phyloP scores from a whole-genome alignment of 2,329 filamentous ascomycete species.

The Thelonectria discophora region DNA sequence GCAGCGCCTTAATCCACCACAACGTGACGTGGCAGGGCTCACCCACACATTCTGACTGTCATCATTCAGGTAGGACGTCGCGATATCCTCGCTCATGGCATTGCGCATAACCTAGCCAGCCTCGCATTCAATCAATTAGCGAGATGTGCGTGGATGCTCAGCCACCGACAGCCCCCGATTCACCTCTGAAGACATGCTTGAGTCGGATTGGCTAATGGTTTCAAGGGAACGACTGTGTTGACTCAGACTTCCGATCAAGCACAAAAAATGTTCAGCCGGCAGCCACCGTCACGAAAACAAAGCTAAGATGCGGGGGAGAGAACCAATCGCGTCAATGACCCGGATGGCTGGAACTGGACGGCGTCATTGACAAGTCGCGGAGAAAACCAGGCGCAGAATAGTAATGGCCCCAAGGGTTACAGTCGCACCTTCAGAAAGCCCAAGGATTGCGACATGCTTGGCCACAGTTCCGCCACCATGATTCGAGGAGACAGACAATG shows the following conservation, averaged over 20 bases:
- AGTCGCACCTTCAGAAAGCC: conserved; percentile 22
- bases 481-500: conserved; percentile 33
- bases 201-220: background rate
- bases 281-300: conserved; percentile 17
- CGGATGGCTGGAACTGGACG: conserved; percentile 32
- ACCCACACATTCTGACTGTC: conserved; percentile 20
- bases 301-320: conserved; percentile 36
- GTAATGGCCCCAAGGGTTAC: conserved; percentile 26
- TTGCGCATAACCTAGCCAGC: conserved; percentile 16
- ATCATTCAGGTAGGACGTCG: conserved; percentile 29
- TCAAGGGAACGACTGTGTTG: background rate
- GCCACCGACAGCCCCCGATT: conserved; percentile 1
- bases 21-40: conserved; percentile 38
- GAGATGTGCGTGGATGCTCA: background rate
- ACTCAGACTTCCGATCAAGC: background rate
- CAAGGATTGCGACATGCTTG: conserved; percentile 34
- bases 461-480: conserved; percentile 27
- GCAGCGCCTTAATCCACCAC: conserved; percentile 14
- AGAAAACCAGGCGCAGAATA: conserved; percentile 25
- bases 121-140: background rate
- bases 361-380: conserved; percentile 34
- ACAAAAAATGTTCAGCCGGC: conserved; percentile 1
- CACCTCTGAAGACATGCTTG: background rate
- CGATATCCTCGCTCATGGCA: conserved; percentile 28
- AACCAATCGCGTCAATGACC: conserved; percentile 34